Evolutionary conservation across 306 rosid species (phyloP).

Genomic region (Prosopis cineraria): DNA sequence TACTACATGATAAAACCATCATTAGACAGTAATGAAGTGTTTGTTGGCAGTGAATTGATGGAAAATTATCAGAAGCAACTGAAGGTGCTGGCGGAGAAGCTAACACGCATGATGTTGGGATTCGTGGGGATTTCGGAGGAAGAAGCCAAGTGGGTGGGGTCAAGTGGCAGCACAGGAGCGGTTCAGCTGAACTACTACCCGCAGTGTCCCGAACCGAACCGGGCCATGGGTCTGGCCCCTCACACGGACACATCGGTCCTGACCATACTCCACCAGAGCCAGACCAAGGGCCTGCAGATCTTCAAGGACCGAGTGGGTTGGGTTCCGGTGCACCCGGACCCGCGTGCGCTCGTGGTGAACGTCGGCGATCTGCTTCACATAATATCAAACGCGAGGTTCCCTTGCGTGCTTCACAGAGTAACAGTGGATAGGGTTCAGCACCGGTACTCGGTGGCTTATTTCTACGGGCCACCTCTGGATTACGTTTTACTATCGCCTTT

Average conservation of each 20-base stretch:
- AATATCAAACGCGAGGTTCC: slow-evolving; percentile 55
- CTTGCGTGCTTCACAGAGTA: slow-evolving; percentile 57
- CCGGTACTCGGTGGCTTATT: slow-evolving; percentile 56
- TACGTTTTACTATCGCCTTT: slow-evolving; percentile 45
- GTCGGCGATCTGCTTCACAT: slow-evolving; percentile 62
- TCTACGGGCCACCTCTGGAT: slow-evolving; percentile 61
- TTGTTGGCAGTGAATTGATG: slow-evolving; percentile 48
- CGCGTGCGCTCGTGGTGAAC: slow-evolving; percentile 47
- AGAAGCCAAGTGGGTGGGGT: slow-evolving; percentile 41
- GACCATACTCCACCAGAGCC: slow-evolving; percentile 61
- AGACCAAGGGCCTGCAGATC: slow-evolving; percentile 54
- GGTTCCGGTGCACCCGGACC: slow-evolving; percentile 49
- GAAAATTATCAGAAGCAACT: slow-evolving; percentile 58
- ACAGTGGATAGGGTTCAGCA: slow-evolving; percentile 35
- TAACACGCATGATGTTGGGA: slow-evolving; percentile 36
- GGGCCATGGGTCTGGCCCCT: slow-evolving; percentile 75
- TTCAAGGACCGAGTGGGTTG: slow-evolving; percentile 51
- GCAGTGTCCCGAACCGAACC: slow-evolving; percentile 61
- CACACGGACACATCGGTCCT: slow-evolving; percentile 76
- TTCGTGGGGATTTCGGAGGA: slow-evolving; percentile 33
- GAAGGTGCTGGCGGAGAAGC: slow-evolving; percentile 52
- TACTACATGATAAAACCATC: too few species aligned
- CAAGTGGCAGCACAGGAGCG: slow-evolving; percentile 28
- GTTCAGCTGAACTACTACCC: slow-evolving; percentile 76
- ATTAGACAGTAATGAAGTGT: too few species aligned